These are phyloP conservation scores for Nakataea oryzae DNA, from an alignment of 2,329 filamentous ascomycete genomes.

Conservation along the genomic window DNA sequence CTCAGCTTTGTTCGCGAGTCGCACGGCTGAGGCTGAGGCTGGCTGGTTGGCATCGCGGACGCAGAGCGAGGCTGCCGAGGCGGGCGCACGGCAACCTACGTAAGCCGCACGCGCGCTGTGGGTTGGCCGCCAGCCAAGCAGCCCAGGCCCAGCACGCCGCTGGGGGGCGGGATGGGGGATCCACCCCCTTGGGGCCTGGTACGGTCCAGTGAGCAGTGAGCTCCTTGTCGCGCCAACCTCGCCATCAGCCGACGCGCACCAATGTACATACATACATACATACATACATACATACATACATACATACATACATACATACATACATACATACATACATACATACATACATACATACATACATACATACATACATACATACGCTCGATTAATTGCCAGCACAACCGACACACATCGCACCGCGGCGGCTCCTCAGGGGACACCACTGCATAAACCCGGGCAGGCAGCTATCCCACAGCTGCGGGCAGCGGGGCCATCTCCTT, in stretches of 20 bases:
- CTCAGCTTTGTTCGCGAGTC: background rate
- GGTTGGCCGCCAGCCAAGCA: background rate
- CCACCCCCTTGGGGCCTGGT: no score
- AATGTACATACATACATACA: no score
- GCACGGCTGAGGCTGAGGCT: background rate
- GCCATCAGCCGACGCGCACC: background rate
- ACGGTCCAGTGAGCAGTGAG: background rate
- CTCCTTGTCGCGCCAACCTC: background rate
- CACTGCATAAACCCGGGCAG: no score
- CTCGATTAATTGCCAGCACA: background rate
- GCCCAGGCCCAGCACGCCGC: no score
- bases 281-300: no score
- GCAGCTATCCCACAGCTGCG: no score
- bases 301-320: no score
- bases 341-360: no score
- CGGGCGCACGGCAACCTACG: background rate
- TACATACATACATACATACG: no score
- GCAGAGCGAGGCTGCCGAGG: background rate
- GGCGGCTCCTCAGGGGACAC: no score
- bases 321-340: no score
- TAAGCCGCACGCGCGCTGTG: background rate
- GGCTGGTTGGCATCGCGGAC: background rate
- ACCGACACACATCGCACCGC: background rate
- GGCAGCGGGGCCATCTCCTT: no score
- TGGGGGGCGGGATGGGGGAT: background rate